Evolutionary conservation across 129 eudicot genomes (phyloP).

Genomic region (Deinandra increscens): DNA sequence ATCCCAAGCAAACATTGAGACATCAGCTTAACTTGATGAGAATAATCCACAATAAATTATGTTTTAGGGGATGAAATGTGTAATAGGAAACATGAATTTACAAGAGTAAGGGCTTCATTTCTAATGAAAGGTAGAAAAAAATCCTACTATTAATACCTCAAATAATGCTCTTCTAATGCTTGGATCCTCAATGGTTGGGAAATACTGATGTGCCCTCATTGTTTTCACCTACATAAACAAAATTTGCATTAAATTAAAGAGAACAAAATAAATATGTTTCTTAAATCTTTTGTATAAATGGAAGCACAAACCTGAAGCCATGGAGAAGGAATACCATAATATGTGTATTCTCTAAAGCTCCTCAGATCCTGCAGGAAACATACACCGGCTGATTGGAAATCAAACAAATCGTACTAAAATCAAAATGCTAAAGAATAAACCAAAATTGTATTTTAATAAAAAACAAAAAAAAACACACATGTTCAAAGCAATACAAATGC

Average conservation of each 20-base stretch:
- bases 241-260: background rate
- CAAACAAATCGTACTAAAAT: too few relatives aligned
- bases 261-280: background rate
- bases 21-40: background rate
- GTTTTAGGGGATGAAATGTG: background rate
- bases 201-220: slow-evolving; percentile 98
- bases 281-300: slow-evolving; percentile 3
- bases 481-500: too few relatives aligned
- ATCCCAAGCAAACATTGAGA: too few relatives aligned
- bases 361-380: too few relatives aligned
- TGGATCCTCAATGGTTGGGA: slow-evolving; percentile 97
- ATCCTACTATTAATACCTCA: slow-evolving; percentile 50
- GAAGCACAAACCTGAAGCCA: slow-evolving; percentile 92
- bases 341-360: slow-evolving; percentile 95
- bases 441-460: too few relatives aligned
- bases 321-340: slow-evolving; percentile 97
- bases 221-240: slow-evolving; percentile 76
- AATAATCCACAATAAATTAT: background rate
- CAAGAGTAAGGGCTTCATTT: slow-evolving; percentile 98
- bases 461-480: too few relatives aligned
- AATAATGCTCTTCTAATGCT: slow-evolving; percentile 85
- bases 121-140: background rate
- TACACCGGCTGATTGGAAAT: too few relatives aligned
- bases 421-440: too few relatives aligned
- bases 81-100: slow-evolving; percentile 40